Percentiles rank a stretch among this genome's conserved stretches.
phyloP scores from a whole-genome alignment of 2,329 filamentous ascomycete genomes.

The Cadophora sp. region DNA sequence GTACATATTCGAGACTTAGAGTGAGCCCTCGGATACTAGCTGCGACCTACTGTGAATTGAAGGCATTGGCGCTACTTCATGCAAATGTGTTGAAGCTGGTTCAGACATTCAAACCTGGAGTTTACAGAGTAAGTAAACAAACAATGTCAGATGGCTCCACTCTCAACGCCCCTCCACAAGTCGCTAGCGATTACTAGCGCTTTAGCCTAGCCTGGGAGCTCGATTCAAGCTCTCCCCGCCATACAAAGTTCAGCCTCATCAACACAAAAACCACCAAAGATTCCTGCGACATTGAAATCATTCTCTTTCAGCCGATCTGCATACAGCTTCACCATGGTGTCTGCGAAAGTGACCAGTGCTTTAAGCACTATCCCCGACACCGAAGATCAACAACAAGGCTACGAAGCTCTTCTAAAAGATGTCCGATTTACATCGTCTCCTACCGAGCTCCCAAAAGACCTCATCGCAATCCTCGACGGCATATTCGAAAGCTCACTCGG shows the following conservation, averaged over 20 bases:
- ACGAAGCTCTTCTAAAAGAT: conserved; percentile 54
- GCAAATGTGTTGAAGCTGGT: neutral
- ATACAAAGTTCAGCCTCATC: conserved; percentile 36
- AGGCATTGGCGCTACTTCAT: too few relatives aligned
- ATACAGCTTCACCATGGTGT: conserved; percentile 39
- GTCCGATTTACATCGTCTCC: conserved; percentile 42
- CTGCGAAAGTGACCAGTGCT: conserved; percentile 51
- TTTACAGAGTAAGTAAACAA: neutral
- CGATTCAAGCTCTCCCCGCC: conserved; percentile 15
- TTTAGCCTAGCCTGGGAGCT: conserved; percentile 23
- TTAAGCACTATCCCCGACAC: conserved; percentile 51
- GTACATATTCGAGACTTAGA: neutral
- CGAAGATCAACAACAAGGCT: conserved; percentile 53
- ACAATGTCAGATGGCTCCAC: neutral
- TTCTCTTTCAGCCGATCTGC: neutral
- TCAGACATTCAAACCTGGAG: neutral
- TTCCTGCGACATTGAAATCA: neutral
- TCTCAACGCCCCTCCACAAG: neutral
- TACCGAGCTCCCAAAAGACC: conserved; percentile 36
- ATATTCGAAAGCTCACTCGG: conserved; percentile 45
- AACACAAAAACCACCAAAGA: neutral
- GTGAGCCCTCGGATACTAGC: neutral
- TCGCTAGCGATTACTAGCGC: conserved; percentile 16
- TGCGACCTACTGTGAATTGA: too few relatives aligned
- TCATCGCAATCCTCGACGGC: conserved; percentile 43